phyloP scores from a whole-genome alignment of 1,139 yeast genomes.

The Arxiozyma slooffiae region DNA sequence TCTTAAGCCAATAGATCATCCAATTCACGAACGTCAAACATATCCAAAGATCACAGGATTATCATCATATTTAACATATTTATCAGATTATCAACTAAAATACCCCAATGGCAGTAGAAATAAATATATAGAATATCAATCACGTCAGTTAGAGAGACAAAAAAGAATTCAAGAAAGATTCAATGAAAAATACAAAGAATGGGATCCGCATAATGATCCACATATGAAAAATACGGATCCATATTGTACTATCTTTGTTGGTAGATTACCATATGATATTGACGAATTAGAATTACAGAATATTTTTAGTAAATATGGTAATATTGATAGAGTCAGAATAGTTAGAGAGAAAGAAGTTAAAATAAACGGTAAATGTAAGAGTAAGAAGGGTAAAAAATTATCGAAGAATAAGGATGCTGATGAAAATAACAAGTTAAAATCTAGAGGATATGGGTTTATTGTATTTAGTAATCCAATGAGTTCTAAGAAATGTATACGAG shows the following conservation, averaged over 20 bases:
- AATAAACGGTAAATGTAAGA: no score
- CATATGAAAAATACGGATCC: constrained; percentile 62
- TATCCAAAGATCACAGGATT: constrained; percentile 48
- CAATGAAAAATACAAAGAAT: constrained; percentile 26
- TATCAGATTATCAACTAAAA: constrained; percentile 13
- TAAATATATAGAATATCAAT: constrained; percentile 29
- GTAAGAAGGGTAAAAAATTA: not conserved
- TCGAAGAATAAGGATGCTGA: not conserved
- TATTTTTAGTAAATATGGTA: constrained; percentile 57
- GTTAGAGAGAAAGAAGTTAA: no score
- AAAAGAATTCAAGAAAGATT: constrained; percentile 26
- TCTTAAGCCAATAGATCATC: constrained; percentile 45
- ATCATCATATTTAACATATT: constrained; percentile 20
- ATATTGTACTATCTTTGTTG: constrained; percentile 65
- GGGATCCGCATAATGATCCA: constrained; percentile 51
- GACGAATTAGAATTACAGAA: constrained; percentile 62
- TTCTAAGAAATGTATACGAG: constrained; percentile 43
- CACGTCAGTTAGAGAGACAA: constrained; percentile 25
- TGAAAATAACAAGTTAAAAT: constrained; percentile 27
- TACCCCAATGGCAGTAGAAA: constrained; percentile 20
- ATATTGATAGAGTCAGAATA: constrained; percentile 50
- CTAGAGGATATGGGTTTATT: constrained; percentile 80
- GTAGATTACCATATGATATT: constrained; percentile 55
- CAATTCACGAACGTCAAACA: constrained; percentile 40
- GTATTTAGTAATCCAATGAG: constrained; percentile 41